phyloP scores from a whole-genome alignment of 768 basidiomycete species.

The Serendipita sp. region DNA sequence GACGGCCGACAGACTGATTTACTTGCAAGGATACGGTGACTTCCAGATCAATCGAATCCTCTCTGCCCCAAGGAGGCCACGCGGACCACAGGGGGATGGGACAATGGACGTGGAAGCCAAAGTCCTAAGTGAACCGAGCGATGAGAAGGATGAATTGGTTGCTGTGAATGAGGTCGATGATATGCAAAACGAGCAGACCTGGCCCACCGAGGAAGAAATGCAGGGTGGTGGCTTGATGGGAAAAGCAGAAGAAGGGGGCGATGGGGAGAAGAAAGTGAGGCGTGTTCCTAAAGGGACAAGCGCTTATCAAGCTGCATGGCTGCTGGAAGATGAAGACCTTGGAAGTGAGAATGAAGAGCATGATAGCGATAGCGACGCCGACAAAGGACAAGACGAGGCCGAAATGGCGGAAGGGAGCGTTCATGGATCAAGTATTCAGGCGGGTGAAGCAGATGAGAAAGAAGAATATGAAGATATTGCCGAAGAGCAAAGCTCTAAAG shows the following conservation, averaged over 20 bases:
- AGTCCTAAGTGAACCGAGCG: conserved; percentile 47
- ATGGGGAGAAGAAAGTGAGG: conserved; percentile 41
- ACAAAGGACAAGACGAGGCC: conserved; percentile 35
- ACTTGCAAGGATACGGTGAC: conserved; percentile 79
- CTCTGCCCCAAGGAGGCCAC: conserved; percentile 22
- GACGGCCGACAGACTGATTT: conserved; percentile 71
- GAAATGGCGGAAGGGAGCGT: conserved; percentile 26
- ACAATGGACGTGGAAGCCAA: conserved; percentile 55
- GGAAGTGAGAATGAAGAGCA: conserved; percentile 26
- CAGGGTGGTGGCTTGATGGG: conserved; percentile 16
- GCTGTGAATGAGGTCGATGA: conserved; percentile 81
- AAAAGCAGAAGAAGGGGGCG: conserved; percentile 14
- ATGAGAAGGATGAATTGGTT: conserved; percentile 66
- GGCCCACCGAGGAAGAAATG: conserved; percentile 98
- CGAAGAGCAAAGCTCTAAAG: conserved; percentile 23
- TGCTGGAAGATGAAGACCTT: conserved; percentile 64
- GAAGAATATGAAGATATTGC: conserved; percentile 32
- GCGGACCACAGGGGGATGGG: conserved; percentile 18
- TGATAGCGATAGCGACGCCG: conserved; percentile 16
- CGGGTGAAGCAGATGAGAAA: conserved; percentile 37
- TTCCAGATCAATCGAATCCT: conserved; percentile 53
- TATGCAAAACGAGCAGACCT: conserved; percentile 89
- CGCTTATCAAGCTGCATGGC: conserved; percentile 95
- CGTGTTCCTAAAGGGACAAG: conserved; percentile 92
- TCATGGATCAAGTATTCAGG: conserved; percentile 24